phyloP scores from a whole-genome alignment of 345 rosid genomes.

The Gossypium longicalyx region DNA sequence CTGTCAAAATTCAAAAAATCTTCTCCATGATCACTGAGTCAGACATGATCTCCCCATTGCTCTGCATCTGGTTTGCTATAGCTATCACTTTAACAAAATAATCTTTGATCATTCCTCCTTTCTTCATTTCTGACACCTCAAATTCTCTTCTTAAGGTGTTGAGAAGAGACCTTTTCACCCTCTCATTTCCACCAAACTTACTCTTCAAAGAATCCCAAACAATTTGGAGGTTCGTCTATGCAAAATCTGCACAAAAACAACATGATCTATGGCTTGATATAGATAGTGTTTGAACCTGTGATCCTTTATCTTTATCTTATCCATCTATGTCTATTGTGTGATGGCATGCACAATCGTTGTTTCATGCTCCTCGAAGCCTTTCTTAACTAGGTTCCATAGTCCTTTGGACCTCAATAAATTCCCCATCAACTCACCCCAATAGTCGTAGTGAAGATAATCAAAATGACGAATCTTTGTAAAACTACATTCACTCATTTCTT shows the following conservation, averaged over 20 bases:
- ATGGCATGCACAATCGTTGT: accelerated
- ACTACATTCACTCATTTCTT: neutral
- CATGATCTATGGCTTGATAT: neutral
- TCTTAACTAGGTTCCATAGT: too few species aligned
- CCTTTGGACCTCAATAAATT: neutral
- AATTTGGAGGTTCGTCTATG: neutral
- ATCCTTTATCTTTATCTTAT: neutral
- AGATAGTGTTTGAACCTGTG: neutral
- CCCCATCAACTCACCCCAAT: neutral
- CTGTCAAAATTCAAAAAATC: neutral
- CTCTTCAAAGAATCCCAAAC: neutral
- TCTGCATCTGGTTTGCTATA: neutral
- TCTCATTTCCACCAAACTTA: neutral
- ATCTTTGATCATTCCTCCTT: too few species aligned
- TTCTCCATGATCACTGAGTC: neutral
- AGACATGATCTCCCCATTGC: neutral
- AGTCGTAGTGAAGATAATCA: neutral
- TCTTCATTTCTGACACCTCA: too few species aligned
- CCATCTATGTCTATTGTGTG: neutral
- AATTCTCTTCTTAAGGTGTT: neutral
- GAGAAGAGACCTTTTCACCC: neutral
- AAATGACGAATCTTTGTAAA: neutral
- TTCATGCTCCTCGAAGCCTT: accelerated
- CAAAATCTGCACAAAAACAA: neutral
- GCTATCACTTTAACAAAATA: neutral